These are phyloP conservation scores for Helminthosporium solani DNA, from an alignment of 2,329 filamentous ascomycete genomes.

Conservation along the genomic window DNA sequence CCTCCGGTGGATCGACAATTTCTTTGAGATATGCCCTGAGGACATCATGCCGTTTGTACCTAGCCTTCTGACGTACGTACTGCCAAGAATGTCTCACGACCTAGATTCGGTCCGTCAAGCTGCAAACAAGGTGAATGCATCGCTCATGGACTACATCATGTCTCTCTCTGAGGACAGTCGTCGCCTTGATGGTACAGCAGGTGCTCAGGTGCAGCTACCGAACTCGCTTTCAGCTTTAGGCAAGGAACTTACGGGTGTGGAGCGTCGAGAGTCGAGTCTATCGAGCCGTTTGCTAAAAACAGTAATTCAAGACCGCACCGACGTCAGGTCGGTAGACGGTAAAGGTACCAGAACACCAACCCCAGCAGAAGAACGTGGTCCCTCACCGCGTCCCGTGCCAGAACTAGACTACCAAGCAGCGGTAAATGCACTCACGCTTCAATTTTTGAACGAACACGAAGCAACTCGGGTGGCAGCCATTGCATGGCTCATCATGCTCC, in stretches of 20 bases:
- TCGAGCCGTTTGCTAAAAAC: constrained; percentile 38
- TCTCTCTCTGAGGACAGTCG: constrained; percentile 69
- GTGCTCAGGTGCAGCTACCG: constrained; percentile 47
- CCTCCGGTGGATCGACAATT: constrained; percentile 91
- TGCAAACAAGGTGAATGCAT: constrained; percentile 84
- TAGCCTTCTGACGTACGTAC: constrained; percentile 82
- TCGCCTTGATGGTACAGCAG: constrained; percentile 43
- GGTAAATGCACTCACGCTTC: constrained; percentile 85
- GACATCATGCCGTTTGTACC: constrained; percentile 95
- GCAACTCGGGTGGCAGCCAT: constrained; percentile 90
- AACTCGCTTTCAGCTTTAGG: constrained; percentile 41
- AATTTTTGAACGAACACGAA: constrained; percentile 96
- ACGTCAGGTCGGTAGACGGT: constrained; percentile 27
- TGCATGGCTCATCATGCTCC: constrained; percentile 96
- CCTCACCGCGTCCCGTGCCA: constrained; percentile 48
- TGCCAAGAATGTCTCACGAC: constrained; percentile 90
- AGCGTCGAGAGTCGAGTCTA: constrained; percentile 42
- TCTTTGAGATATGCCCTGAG: constrained; percentile 95
- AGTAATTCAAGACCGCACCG: constrained; percentile 36
- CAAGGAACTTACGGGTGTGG: constrained; percentile 45
- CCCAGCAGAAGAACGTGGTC: constrained; percentile 48
- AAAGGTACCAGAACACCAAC: constrained; percentile 42
- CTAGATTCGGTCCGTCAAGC: constrained; percentile 87
- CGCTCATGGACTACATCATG: constrained; percentile 91
- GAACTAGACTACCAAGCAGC: constrained; percentile 96